These are phyloP conservation scores for Conticribra guillardii DNA, from an alignment of 108 stramenopile species.

Conservation along the genomic window DNA sequence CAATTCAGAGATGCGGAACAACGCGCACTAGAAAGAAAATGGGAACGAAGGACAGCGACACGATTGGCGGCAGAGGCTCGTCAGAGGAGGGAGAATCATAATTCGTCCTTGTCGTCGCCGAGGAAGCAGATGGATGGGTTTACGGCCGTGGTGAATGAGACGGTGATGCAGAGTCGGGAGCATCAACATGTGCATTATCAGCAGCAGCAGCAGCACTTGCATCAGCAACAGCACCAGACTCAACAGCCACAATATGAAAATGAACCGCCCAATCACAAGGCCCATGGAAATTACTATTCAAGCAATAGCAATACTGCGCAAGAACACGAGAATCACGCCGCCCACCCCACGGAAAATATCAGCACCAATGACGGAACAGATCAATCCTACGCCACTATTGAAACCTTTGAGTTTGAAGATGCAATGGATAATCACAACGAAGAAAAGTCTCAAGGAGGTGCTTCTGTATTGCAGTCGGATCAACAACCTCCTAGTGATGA, in stretches of 20 bases:
- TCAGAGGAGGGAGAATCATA: constrained; percentile 34
- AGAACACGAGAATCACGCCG: too few species aligned
- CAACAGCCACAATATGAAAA: too few species aligned
- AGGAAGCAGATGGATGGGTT: neutral
- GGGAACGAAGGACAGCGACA: constrained; percentile 28
- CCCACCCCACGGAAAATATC: too few species aligned
- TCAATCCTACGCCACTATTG: constrained; percentile 7
- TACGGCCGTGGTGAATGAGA: neutral
- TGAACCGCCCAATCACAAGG: too few species aligned
- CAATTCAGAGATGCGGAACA: constrained; percentile 1
- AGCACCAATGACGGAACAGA: too few species aligned
- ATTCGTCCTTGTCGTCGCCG: too few species aligned
- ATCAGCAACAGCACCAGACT: too few species aligned
- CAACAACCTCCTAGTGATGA: neutral
- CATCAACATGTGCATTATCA: too few species aligned
- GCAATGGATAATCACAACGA: constrained; percentile 29
- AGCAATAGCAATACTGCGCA: too few species aligned
- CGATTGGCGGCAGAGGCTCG: constrained; percentile 42
- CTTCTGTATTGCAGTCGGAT: too few species aligned
- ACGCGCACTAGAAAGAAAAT: constrained; percentile 28
- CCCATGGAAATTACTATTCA: too few species aligned
- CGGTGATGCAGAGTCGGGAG: neutral
- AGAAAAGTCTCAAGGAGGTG: neutral
- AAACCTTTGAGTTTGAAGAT: constrained; percentile 24
- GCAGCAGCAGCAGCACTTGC: neutral